phyloP scores from a whole-genome alignment of 805 yeast species.

The Zygoascus flipseniorum region DNA sequence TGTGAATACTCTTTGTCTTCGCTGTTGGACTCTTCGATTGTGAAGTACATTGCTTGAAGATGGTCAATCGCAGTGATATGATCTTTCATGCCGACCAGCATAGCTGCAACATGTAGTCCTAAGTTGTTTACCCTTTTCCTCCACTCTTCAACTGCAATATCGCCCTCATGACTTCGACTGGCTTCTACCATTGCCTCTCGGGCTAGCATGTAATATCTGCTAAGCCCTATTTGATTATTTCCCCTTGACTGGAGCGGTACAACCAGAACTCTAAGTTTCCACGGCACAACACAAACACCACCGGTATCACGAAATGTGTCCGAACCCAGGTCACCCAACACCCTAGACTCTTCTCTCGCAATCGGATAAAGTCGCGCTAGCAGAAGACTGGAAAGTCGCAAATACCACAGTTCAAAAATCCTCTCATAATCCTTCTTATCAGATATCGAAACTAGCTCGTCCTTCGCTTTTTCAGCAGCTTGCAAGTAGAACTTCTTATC shows the following conservation, averaged over 20 bases:
- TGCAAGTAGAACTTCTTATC: constrained; percentile 17
- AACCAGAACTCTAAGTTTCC: constrained; percentile 27
- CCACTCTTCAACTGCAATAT: constrained; percentile 12
- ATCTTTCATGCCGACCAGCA: constrained; percentile 27
- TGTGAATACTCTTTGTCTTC: not conserved
- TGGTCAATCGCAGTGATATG: constrained; percentile 26
- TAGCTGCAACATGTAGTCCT: constrained; percentile 27
- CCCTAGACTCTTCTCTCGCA: constrained; percentile 26
- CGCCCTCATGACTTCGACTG: not conserved
- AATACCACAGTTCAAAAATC: constrained; percentile 24
- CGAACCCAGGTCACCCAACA: constrained; percentile 22
- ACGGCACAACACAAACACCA: constrained; percentile 22
- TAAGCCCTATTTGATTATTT: constrained; percentile 27
- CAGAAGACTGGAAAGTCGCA: constrained; percentile 23
- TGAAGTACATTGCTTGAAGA: constrained; percentile 15
- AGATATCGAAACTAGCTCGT: constrained; percentile 9
- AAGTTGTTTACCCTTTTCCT: constrained; percentile 18
- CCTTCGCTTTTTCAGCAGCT: constrained; percentile 21
- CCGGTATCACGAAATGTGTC: constrained; percentile 16
- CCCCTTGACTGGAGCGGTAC: constrained; percentile 27
- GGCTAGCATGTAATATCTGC: constrained; percentile 26
- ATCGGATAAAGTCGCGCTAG: constrained; percentile 21
- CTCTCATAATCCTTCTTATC: constrained; percentile 9
- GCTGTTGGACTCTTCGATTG: not conserved
- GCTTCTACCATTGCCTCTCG: constrained; percentile 27